These are phyloP conservation scores for Pulveroboletus sp. DNA, from an alignment of 768 basidiomycete genomes.

Conservation along the genomic window DNA sequence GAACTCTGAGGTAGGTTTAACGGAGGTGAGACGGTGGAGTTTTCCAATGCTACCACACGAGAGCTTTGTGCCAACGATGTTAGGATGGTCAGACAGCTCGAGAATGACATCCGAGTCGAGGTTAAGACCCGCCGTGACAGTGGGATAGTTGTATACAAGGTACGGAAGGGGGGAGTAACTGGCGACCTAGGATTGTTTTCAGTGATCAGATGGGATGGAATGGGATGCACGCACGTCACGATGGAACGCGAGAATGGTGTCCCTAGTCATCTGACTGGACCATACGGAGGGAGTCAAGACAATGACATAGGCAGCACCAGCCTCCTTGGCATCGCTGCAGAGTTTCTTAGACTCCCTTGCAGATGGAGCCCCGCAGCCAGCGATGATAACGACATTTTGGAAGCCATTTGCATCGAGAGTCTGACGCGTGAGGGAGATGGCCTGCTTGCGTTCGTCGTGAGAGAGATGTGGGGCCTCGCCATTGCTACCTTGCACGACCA, in stretches of 20 bases:
- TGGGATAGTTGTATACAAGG: slow-evolving; percentile 85
- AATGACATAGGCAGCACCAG: slow-evolving; percentile 77
- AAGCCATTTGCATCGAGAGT: slow-evolving; percentile 74
- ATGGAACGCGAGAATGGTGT: slow-evolving; percentile 63
- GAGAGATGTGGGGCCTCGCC: slow-evolving; percentile 76
- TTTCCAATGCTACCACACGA: slow-evolving; percentile 86
- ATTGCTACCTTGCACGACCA: slow-evolving; percentile 69
- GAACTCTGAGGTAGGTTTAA: slow-evolving; percentile 50
- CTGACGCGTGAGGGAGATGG: slow-evolving; percentile 59
- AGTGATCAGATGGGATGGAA: neutral
- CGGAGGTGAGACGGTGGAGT: slow-evolving; percentile 65
- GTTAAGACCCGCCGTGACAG: slow-evolving; percentile 76
- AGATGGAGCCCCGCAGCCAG: slow-evolving; percentile 80
- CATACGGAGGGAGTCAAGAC: slow-evolving; percentile 73
- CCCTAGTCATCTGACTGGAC: slow-evolving; percentile 57
- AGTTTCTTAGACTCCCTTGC: slow-evolving; percentile 70
- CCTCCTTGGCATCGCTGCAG: slow-evolving; percentile 67
- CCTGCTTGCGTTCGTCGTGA: slow-evolving; percentile 61
- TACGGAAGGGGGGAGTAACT: slow-evolving; percentile 63
- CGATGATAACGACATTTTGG: slow-evolving; percentile 62
- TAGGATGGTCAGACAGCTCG: slow-evolving; percentile 67
- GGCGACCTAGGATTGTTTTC: slow-evolving; percentile 46
- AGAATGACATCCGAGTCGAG: slow-evolving; percentile 76
- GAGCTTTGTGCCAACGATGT: slow-evolving; percentile 81
- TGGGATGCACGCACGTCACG: slow-evolving; percentile 41